Base-by-base conservation (phyloP, 768 basidiomycete genomes). In the Kwoniella sp. region DNA sequence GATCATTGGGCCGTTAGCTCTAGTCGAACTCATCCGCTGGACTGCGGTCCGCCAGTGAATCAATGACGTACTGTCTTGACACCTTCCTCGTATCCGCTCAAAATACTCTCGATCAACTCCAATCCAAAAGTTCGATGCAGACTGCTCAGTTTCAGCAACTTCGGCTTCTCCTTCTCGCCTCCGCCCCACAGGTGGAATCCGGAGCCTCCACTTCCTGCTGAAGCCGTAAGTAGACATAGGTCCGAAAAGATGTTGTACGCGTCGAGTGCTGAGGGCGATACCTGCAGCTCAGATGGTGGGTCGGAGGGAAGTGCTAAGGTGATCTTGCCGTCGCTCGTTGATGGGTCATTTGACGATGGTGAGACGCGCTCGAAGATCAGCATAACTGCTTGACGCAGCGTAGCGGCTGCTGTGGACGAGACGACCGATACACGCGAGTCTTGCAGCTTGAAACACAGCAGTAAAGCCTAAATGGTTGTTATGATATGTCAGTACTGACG, bases 391-490 rank as follows among this genome's bases (percentile, higher is more conserved):
- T 98, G 95, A 1, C 94, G 89, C 3, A 97, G 85, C 0, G 94
- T 97, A 0, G 96, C 96, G 2, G 94, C 94, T 1, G 95, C 95
- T 2, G 96, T 98, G 0, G 92, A 94, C 2, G 93, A 95, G 7
- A 99, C 95, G 26, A 98, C 95, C 0, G 93, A 90, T 25, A 94
- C 96, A 68, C 91, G 88, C 0, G 92, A 94, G 65, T 97, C 96
- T 80, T 97, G 93, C 26, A 97, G 83, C 79, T 89, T 92, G 85
- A 98, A 98, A 75, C 93, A 97, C 8, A 97, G 82, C n/a, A 95
- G 82, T 0, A 98, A 84, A 0, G 92, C 92, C 92, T 95, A 72
- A 2, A 37, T n/a, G 29, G 53, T 8, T 54, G 13, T 5, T 17
- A 26, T 26, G 53, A 20, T 25, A 12, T 4, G 7, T 54, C 8